Percentiles rank a stretch among this genome's conserved stretches.
These are phyloP conservation scores for Aspergillus sclerotiicarbonarius DNA, from an alignment of 495 filamentous ascomycete species.

Conservation along the genomic window DNA sequence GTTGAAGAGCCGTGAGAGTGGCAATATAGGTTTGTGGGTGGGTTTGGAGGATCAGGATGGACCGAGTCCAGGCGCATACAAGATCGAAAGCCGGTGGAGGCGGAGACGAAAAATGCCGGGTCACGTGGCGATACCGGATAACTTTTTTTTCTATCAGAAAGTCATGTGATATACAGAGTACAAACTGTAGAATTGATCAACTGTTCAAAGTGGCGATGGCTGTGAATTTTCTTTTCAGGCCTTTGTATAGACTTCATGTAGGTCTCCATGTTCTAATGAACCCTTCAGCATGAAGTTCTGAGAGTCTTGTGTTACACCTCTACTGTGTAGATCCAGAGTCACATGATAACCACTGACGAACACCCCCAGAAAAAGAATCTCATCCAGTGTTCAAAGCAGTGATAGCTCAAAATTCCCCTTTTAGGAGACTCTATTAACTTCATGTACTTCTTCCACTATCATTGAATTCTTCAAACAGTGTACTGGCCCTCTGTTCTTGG, in stretches of 20 bases:
- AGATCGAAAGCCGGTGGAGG: constrained; percentile 6
- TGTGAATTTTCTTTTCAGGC: too few species aligned
- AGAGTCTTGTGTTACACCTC: too few species aligned
- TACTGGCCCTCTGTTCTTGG: too few species aligned
- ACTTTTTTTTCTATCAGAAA: constrained; percentile 9
- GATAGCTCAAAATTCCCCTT: not conserved
- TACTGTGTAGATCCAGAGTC: too few species aligned
- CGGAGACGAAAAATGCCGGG: constrained; percentile 9
- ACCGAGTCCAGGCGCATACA: not conserved
- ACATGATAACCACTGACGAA: too few species aligned
- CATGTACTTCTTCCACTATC: not conserved
- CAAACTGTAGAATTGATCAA: not conserved
- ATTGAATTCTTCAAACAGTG: too few species aligned
- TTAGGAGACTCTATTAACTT: not conserved
- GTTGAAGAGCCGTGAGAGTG: not conserved
- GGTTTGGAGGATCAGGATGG: not conserved
- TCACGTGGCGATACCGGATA: constrained; percentile 34
- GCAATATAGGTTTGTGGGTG: not conserved
- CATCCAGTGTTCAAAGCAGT: not conserved
- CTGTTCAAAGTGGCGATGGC: not conserved
- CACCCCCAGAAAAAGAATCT: not conserved
- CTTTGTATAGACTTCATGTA: too few species aligned
- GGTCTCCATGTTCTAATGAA: too few species aligned
- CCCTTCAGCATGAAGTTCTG: too few species aligned
- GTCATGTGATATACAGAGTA: not conserved